Conservation (phyloP, 148 eudicot species). For the Rhododendron vialii region DNA sequence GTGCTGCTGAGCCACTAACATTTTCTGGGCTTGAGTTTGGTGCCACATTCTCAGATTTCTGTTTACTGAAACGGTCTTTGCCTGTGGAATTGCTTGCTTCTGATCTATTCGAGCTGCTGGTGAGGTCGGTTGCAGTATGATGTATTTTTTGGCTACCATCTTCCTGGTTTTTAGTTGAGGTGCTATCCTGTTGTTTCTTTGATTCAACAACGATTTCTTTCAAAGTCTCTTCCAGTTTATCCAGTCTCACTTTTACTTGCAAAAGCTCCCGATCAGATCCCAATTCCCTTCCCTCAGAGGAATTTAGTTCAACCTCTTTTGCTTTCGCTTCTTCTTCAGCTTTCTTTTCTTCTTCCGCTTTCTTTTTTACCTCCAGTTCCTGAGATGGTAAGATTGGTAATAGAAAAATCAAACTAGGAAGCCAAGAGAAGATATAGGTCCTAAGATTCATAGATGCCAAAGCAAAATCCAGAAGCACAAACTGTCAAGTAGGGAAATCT, state of each 20-base stretch:
- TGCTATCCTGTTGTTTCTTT: constrained; percentile 33
- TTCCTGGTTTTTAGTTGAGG: constrained; percentile 22
- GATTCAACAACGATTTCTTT: constrained; percentile 63
- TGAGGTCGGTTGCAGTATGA: constrained; percentile 4
- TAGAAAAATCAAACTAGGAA: background rate
- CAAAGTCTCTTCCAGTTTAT: constrained; percentile 58
- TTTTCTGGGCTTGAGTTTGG: constrained; percentile 12
- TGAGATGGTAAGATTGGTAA: constrained; percentile 17
- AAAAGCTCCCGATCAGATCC: constrained; percentile 42
- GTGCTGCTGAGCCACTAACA: constrained; percentile 12
- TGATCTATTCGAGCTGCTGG: background rate
- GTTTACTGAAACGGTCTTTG: constrained; percentile 3
- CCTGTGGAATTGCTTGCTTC: constrained; percentile 14
- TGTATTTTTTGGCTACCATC: constrained; percentile 16
- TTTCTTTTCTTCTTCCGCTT: constrained; percentile 13
- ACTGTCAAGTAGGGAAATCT: background rate
- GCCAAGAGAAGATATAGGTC: background rate
- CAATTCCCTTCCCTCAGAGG: constrained; percentile 36
- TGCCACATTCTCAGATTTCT: background rate
- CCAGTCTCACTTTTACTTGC: constrained; percentile 63
- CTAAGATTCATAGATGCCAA: background rate
- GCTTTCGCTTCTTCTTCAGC: constrained; percentile 64
- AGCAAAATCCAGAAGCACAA: background rate
- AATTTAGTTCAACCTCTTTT: constrained; percentile 47
- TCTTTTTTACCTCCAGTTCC: constrained; percentile 66